Evolutionary conservation across 805 yeast genomes (phyloP), one percentile per base, ranked within the genome.

Genomic region (Saccharomyces mikatae): DNA sequence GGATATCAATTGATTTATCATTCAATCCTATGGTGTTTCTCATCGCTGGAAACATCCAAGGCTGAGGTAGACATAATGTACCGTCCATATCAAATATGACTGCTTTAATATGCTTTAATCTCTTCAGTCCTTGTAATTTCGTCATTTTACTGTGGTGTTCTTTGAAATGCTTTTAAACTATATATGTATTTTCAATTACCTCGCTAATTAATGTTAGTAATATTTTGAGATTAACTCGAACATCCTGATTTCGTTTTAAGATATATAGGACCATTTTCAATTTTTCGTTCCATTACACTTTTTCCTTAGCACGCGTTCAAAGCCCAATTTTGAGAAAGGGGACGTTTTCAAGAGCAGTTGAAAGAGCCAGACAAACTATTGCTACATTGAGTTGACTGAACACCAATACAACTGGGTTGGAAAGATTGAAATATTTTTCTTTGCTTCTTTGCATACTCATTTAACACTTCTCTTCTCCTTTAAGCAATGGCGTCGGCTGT

Each of bases 81-180:
- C 91, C 91, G 64, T 86, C 92, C 92, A 86, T 86, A 62, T 86
- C 92, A 63, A 86, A 86, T 1, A 86, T 74, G 6, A 86, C 64
- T 0, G 88, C 88, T 47, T 71, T 73, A 47, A 82, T 65, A 6
- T 30, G 21, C 22, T 48, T 47, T 9, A 54, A 28, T 21, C 29
- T 24, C 10, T 41, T 50, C 1, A 53, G 24, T 27, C 44, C 50
- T 21, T 29, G 59, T 58, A 6, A 67, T 51, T 46, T 76, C 74
- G 24, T 63, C 58, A 6, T 58, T 41, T 67, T 1, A 56, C 54
- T 48, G 29, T 26, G 41, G 17, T n/a, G 11, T 30, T 21, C 21
- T 30, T 32, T 9, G 6, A 24, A 36, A 14, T 22, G 36, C n/a
- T 11, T 14, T 14, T 27, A n/a, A 14, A 11, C 21, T 10, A 9